Conservation (phyloP, 2,329 filamentous ascomycete genomes). For the Cryphonectria nitschkei region DNA sequence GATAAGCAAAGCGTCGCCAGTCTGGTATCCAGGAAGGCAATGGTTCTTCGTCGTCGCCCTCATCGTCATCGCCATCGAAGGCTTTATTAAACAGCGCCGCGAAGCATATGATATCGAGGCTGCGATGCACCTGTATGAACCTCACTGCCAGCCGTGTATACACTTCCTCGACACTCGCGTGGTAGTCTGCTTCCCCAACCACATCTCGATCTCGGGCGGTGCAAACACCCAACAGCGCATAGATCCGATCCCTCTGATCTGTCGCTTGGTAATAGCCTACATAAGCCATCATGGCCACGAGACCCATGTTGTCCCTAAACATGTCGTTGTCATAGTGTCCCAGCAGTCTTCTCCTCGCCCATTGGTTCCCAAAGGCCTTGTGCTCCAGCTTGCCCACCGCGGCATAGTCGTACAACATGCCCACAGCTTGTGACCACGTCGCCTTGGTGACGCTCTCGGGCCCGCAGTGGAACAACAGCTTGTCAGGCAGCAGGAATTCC, state of each 20-base stretch:
- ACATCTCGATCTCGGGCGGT: neutral
- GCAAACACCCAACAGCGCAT: slow-evolving; percentile 3
- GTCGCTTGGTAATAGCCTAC: slow-evolving; percentile 9
- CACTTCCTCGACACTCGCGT: neutral
- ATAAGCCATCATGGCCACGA: slow-evolving; percentile 19
- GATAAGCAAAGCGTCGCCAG: slow-evolving; percentile 1
- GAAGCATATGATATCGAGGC: slow-evolving; percentile 15
- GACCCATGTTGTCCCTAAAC: neutral
- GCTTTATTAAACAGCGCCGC: neutral
- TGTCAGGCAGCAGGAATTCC: slow-evolving; percentile 9
- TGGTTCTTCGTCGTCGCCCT: neutral
- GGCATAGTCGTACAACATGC: slow-evolving; percentile 6
- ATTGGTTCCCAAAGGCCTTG: slow-evolving; percentile 13
- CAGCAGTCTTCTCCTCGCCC: slow-evolving; percentile 13
- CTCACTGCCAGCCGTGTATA: neutral
- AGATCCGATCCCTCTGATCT: slow-evolving; percentile 10
- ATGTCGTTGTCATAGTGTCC: neutral
- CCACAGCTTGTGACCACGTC: neutral
- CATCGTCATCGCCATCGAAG: neutral
- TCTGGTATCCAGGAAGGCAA: slow-evolving; percentile 6
- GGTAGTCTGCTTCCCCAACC: neutral
- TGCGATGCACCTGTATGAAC: slow-evolving; percentile 1
- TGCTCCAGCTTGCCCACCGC: neutral
- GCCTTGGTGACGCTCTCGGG: slow-evolving; percentile 5
- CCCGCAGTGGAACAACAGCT: slow-evolving; percentile 8